These are phyloP conservation scores for Talinum fruticosum DNA, from an alignment of 148 eudicot genomes.

Conservation along the genomic window DNA sequence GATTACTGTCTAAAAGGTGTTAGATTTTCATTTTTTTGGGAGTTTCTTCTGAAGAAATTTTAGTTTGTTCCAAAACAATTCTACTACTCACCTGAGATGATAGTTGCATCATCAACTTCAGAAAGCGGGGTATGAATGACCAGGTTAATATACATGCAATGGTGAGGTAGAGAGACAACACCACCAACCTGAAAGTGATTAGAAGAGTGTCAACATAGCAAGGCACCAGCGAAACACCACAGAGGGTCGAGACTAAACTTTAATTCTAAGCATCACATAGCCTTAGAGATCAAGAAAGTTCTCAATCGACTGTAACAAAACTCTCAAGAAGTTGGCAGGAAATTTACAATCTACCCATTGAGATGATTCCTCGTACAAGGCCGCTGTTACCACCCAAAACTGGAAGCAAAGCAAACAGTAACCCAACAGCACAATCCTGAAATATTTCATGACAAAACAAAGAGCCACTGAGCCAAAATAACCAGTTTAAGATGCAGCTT, in stretches of 20 bases:
- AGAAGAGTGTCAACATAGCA: conserved; percentile 14
- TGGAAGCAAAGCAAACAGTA: conserved; percentile 94
- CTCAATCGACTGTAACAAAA: neutral
- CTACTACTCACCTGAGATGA: conserved; percentile 76
- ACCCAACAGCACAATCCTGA: conserved; percentile 99
- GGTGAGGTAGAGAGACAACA: conserved; percentile 63
- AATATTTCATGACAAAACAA: conserved; percentile 31
- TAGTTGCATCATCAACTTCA: conserved; percentile 87
- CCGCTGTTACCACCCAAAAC: conserved; percentile 94
- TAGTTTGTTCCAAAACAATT: neutral
- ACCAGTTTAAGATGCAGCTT: neutral
- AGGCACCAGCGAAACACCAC: neutral
- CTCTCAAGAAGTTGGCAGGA: conserved; percentile 5
- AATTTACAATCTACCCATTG: conserved; percentile 92
- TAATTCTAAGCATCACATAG: neutral
- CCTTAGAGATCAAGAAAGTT: neutral
- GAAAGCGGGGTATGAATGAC: conserved; percentile 85
- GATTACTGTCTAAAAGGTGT: neutral
- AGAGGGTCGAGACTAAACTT: neutral
- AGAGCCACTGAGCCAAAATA: conserved; percentile 8
- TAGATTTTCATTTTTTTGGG: neutral
- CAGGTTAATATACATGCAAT: conserved; percentile 74
- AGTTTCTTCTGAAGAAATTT: neutral
- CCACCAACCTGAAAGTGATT: conserved; percentile 56
- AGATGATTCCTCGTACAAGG: conserved; percentile 66